phyloP scores from a whole-genome alignment of 345 rosid species.

The Raphanus sativus region DNA sequence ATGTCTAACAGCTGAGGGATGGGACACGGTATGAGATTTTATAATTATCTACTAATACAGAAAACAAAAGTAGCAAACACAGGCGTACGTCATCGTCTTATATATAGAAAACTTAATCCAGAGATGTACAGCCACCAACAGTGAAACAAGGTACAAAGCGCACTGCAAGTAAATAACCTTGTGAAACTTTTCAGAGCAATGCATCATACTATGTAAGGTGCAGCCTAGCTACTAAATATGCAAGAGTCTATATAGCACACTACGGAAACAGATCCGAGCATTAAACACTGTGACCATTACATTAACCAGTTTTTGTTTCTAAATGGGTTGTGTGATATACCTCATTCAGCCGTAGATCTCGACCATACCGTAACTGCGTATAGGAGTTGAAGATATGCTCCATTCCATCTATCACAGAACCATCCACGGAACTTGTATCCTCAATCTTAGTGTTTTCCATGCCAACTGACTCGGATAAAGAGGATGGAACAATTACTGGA shows the following conservation, averaged over 20 bases:
- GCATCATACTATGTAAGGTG: not conserved
- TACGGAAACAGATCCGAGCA: slow-evolving; percentile 2
- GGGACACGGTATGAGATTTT: slow-evolving; percentile 6
- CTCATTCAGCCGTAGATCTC: slow-evolving; percentile 96
- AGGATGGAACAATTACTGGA: slow-evolving; percentile 85
- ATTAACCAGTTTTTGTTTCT: not conserved
- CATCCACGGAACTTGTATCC: slow-evolving; percentile 74
- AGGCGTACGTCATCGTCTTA: not conserved
- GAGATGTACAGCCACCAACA: slow-evolving; percentile 2
- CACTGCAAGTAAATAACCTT: not conserved
- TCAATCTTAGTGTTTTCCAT: slow-evolving; percentile 68
- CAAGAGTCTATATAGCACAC: slow-evolving; percentile 8
- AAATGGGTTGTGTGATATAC: slow-evolving; percentile 37
- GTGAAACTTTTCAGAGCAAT: too few relatives aligned
- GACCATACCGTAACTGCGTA: slow-evolving; percentile 83
- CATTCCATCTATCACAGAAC: slow-evolving; percentile 89
- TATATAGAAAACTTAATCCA: not conserved
- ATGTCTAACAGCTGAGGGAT: slow-evolving; percentile 2
- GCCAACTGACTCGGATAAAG: slow-evolving; percentile 66
- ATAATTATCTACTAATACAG: not conserved
- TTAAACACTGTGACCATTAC: slow-evolving; percentile 1
- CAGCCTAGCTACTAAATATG: slow-evolving; percentile 47
- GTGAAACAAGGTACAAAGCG: slow-evolving; percentile 1
- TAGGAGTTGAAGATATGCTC: slow-evolving; percentile 90
- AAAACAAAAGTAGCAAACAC: slow-evolving; percentile 1